Percentiles rank a stretch among this genome's conserved stretches.
Evolutionary conservation across 208 protist genomes (phyloP).

Genomic region (Crithidia bombi): DNA sequence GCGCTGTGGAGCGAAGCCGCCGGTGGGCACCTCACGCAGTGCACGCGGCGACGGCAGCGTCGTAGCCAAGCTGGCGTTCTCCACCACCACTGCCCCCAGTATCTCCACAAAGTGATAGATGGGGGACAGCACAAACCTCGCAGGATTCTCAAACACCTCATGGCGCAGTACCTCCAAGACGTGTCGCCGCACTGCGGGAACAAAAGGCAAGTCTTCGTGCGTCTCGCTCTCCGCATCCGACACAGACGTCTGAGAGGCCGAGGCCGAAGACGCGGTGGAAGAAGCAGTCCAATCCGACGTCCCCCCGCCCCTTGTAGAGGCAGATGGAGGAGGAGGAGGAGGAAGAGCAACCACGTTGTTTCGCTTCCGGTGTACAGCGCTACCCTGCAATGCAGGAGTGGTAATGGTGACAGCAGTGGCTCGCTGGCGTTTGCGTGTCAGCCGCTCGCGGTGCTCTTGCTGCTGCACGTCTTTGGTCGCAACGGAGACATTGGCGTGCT

Average conservation of each 20-base stretch:
- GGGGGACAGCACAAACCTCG: constrained; percentile 68
- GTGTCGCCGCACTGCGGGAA: constrained; percentile 34
- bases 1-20: constrained; percentile 49
- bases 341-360: neutral
- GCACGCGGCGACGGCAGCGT: constrained; percentile 59
- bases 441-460: constrained; percentile 21
- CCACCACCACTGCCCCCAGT: constrained; percentile 74
- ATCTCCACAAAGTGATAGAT: constrained; percentile 71
- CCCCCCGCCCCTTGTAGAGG: neutral
- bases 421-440: constrained; percentile 34
- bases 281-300: neutral
- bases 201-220: constrained; percentile 29
- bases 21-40: constrained; percentile 38
- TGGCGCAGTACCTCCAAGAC: constrained; percentile 67
- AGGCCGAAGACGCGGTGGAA: neutral
- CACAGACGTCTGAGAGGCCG: neutral
- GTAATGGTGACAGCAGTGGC: neutral
- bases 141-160: constrained; percentile 72
- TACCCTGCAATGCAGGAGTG: neutral
- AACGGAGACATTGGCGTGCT: constrained; percentile 35
- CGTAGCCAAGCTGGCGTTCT: constrained; percentile 54
- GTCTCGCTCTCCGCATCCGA: neutral
- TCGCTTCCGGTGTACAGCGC: neutral
- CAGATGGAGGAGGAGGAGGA: neutral
- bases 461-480: constrained; percentile 14